A percentile compares a stretch with the other conserved stretches of the same genome.
Conservation (phyloP, 768 basidiomycete species). For the Lentinula sp. region DNA sequence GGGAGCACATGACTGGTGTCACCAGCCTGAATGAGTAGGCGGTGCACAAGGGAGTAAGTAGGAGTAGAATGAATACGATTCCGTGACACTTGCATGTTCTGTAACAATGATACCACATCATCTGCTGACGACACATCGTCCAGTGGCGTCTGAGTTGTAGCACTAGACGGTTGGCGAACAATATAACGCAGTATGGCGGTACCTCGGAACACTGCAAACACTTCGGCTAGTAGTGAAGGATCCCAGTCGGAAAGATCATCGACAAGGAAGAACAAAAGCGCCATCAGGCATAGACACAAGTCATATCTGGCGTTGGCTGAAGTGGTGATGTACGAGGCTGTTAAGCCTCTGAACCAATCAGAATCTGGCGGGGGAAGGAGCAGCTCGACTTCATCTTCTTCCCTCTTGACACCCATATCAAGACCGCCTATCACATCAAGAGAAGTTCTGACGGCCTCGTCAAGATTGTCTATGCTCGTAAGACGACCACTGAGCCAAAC, state of each 20-base stretch:
- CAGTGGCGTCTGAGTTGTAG: constrained; percentile 17
- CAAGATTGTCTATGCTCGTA: constrained; percentile 49
- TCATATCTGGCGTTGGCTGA: constrained; percentile 74
- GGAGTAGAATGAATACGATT: constrained; percentile 39
- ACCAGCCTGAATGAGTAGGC: constrained; percentile 49
- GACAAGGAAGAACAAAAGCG: constrained; percentile 65
- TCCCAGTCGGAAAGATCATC: constrained; percentile 39
- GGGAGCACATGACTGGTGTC: constrained; percentile 41
- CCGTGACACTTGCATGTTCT: constrained; percentile 66
- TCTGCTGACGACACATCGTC: constrained; percentile 32
- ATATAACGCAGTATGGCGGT: constrained; percentile 64
- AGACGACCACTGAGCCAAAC: constrained; percentile 60
- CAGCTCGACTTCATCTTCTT: constrained; percentile 56
- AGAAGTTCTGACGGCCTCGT: constrained; percentile 45
- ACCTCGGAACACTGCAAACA: constrained; percentile 78
- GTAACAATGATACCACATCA: constrained; percentile 64
- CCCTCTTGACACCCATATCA: constrained; percentile 65
- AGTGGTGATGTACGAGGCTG: constrained; percentile 54
- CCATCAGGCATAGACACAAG: constrained; percentile 57
- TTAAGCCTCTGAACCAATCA: constrained; percentile 57
- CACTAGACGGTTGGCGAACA: constrained; percentile 49
- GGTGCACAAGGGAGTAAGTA: constrained; percentile 58
- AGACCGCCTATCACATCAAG: constrained; percentile 71
- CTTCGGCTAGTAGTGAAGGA: constrained; percentile 55
- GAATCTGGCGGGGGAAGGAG: constrained; percentile 49